Evolutionary conservation across 176 grass and related monocot genomes (phyloP), one percentile per base, ranked within the genome.

Genomic region (Avena eriantha): DNA sequence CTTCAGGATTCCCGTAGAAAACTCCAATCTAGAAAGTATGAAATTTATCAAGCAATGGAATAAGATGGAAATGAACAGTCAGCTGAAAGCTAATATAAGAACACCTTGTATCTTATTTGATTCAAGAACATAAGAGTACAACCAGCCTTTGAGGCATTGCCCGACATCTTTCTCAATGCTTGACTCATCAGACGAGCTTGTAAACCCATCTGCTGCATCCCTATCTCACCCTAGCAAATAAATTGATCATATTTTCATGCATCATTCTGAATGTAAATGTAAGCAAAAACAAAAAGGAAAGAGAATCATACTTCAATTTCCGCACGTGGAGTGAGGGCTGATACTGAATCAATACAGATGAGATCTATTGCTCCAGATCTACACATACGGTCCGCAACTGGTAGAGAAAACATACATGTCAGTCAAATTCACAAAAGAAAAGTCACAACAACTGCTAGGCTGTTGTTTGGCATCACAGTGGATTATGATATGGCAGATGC

Each of bases 41-140:
- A 86, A 68, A 84, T 77, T 56, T 0, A 90, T 79, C 29, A 90
- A 73, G 26, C 69, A 48, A 45, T 31, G 1, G 22, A 84, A 87
- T 73, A 87, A 70, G 33, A 86, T 68, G 55, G 60, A 61, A 79
- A 79, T 70, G 56, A 86, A 61, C 39, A 81, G 5, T 77, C 23
- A 73, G 80, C 35, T 71, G 50, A 55, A 24, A 85, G 39, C 45
- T 23, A 84, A 87, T 67, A 22, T 71, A 56, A 56, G 5, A 68
- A 84, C 46, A 96, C 97, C 92, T 98, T 98, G 83, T 99, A 99
- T 99, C 97, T 91, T 89, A 99, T 99, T 81, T 99, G 97, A 94
- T 99, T 99, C 79, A 99, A 90, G 85, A 99, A 99, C 84, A 99
- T 99, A 66, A 99, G 89, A 84, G 97, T 99, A 90, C 97, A 99